Evolutionary conservation across 2,329 filamentous ascomycete genomes (phyloP), one percentile per base, ranked within the genome.

Genomic region (Macroventuria anomochaeta): DNA sequence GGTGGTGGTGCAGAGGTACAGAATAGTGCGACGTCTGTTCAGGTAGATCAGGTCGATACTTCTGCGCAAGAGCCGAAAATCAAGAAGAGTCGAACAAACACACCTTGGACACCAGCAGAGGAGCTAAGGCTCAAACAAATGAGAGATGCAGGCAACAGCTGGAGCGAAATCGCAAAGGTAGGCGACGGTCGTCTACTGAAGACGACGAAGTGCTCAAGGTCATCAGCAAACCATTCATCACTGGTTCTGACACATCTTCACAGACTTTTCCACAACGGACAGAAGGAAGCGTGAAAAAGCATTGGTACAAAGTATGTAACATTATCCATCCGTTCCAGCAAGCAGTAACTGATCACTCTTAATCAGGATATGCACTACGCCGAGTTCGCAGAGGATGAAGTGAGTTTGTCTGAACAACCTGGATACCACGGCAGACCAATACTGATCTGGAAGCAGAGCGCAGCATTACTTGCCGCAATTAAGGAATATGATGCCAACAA

Each of bases 401-500:
- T 96, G 80, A 77, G 65, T 62, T 62, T 51, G 25, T 37, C 36
- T 40, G 34, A 34, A 28, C 44, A 15, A 18, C 40, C 49, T 58
- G 34, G 46, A 52, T 53, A 17, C 21, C 20, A n/a, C 28, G 25
- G 53, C 49, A 41, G 34, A 52, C 53, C 60, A 43, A 51, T 57
- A 57, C 68, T 73, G 58, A 74, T 61, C 29, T 56, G 54, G 64
- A 62, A 67, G 67, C 81, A 91, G 85, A 91, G 87, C 70, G 84
- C 87, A 66, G 89, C 90, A 31, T 79, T 99, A 54, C 85, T 96
- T 63, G 91, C 90, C 61, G 95, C 95, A 25, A 99, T 99, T 79
- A 97, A 96, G 78, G 95, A 99, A 74, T 97, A 97, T 77, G 95
- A 99, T 74, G 89, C 91, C 72, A 97, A 96, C 76, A 97, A 97